Conservation (phyloP, 495 filamentous ascomycete genomes). For the Rostrohypoxylon terebratum region DNA sequence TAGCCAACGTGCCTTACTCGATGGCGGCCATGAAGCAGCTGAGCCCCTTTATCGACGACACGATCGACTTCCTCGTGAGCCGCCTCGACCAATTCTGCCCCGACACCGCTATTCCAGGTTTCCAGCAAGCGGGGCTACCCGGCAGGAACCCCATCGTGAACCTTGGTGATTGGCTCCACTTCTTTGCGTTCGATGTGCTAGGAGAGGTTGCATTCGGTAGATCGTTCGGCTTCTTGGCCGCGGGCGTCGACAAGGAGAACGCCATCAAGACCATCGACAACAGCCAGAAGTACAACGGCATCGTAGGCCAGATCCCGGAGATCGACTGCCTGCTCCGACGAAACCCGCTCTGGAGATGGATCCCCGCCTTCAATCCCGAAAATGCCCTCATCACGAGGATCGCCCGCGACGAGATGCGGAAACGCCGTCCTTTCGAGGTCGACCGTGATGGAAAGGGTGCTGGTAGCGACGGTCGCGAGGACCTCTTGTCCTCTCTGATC, state of each 20-base stretch:
- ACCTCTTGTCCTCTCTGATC: conserved; percentile 62
- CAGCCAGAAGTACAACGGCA: conserved; percentile 66
- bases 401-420: conserved; percentile 61
- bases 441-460: conserved; percentile 55
- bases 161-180: conserved; percentile 65
- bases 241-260: conserved; percentile 67
- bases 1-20: conserved; percentile 65
- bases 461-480: conserved; percentile 58
- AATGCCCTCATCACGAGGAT: conserved; percentile 64
- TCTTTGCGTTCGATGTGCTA: conserved; percentile 69
- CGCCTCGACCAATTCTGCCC: conserved; percentile 55
- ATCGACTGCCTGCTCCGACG: conserved; percentile 60
- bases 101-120: conserved; percentile 40
- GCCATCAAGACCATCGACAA: conserved; percentile 66
- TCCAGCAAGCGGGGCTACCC: conserved; percentile 44
- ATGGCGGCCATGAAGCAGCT: conserved; percentile 67
- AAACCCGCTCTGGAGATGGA: conserved; percentile 61
- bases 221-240: conserved; percentile 71
- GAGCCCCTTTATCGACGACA: conserved; percentile 60
- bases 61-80: conserved; percentile 55
- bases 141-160: conserved; percentile 52
- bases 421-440: conserved; percentile 59
- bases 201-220: conserved; percentile 72
- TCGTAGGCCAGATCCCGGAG: conserved; percentile 64
- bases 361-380: conserved; percentile 60